Evolutionary conservation across 805 yeast genomes (phyloP).

Genomic region (Nakazawaea laoshanensis): DNA sequence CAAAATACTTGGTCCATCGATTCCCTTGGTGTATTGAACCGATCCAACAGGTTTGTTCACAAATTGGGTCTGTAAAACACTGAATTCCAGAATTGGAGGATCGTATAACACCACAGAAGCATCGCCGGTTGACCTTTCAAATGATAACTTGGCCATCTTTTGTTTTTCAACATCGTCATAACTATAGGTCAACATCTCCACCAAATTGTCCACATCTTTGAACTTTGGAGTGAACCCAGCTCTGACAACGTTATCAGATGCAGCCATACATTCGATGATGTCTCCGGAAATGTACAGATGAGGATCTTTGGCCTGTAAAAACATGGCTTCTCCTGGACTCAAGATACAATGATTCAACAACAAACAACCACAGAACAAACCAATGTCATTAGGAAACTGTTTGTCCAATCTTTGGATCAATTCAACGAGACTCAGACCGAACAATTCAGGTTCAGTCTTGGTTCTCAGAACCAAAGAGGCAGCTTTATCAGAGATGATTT

Average conservation of each 20-base stretch:
- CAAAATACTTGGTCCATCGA: conserved; percentile 83
- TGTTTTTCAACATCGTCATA: conserved; percentile 89
- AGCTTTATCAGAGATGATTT: conserved; percentile 47
- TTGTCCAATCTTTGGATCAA: conserved; percentile 69
- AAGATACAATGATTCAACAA: conserved; percentile 82
- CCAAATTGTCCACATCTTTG: conserved; percentile 88
- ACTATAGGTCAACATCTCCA: conserved; percentile 82
- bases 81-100: conserved; percentile 96
- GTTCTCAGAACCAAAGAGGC: conserved; percentile 62
- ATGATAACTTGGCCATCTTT: conserved; percentile 65
- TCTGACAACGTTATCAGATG: conserved; percentile 95
- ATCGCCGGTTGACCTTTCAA: conserved; percentile 54
- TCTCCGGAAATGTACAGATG: conserved; percentile 98
- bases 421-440: conserved; percentile 54
- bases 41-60: conserved; percentile 21
- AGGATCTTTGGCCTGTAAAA: conserved; percentile 93
- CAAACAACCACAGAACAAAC: conserved; percentile 92
- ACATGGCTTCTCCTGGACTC: conserved; percentile 91
- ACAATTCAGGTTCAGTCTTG: conserved; percentile 44
- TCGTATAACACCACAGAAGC: conserved; percentile 67
- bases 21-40: conserved; percentile 43
- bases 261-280: conserved; percentile 99
- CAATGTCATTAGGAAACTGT: conserved; percentile 92
- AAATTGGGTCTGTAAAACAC: conserved; percentile 80
- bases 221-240: conserved; percentile 99